Conservation (phyloP, 2,329 filamentous ascomycete genomes). For the Monilinia fructigena region DNA sequence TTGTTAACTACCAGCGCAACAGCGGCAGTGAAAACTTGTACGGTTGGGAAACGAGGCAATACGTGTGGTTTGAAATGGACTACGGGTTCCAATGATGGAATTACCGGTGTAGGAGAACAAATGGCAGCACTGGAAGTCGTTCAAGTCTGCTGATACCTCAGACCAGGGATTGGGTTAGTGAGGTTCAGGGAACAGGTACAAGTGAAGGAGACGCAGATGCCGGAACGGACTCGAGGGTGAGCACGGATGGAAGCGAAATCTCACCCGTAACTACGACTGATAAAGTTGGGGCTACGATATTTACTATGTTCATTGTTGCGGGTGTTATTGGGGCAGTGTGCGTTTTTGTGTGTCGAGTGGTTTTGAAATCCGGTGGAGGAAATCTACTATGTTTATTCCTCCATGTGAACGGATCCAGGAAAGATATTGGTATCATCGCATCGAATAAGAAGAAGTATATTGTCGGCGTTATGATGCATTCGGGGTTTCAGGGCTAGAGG, state of each 20-base stretch:
- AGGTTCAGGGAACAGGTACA: conserved; percentile 52
- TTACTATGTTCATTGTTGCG: conserved; percentile 55
- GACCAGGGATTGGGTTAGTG: conserved; percentile 46
- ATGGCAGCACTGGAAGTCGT: conserved; percentile 54
- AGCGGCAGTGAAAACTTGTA: conserved; percentile 62
- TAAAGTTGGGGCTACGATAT: conserved; percentile 64
- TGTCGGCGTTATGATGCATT: conserved; percentile 6
- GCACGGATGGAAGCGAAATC: conserved; percentile 13
- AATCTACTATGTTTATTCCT: conserved; percentile 11
- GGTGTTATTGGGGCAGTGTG: conserved; percentile 54
- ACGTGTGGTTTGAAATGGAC: conserved; percentile 61
- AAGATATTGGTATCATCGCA: not conserved
- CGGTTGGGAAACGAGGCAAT: conserved; percentile 53
- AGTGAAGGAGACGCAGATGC: conserved; percentile 44
- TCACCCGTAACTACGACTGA: conserved; percentile 51
- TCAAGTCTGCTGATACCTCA: conserved; percentile 37
- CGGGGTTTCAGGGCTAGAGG: not conserved
- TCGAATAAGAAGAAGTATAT: not conserved
- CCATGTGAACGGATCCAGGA: not conserved
- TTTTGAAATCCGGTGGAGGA: conserved; percentile 16
- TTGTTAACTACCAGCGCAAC: conserved; percentile 55
- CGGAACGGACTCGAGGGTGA: conserved; percentile 24
- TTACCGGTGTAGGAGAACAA: conserved; percentile 50
- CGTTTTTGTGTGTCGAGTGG: conserved; percentile 48
- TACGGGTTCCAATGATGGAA: conserved; percentile 54